These are phyloP conservation scores for Solanum lycopersicoides DNA, from an alignment of 257 asterid genomes.

Conservation along the genomic window DNA sequence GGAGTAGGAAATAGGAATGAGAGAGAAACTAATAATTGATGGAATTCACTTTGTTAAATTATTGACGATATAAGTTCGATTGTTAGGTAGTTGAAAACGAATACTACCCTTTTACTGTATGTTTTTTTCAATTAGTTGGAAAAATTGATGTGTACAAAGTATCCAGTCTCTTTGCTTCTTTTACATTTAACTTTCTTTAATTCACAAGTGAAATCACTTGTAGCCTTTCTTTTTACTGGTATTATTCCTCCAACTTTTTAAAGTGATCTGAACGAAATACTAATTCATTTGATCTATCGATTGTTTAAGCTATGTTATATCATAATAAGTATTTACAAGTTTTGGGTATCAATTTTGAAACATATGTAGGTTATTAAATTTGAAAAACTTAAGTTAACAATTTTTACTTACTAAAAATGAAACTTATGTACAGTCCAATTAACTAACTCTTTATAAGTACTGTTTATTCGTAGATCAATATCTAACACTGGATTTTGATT, in stretches of 20 bases:
- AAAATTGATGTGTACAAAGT: not conserved
- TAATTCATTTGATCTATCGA: not conserved
- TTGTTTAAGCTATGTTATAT: not conserved
- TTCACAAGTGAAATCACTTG: not conserved
- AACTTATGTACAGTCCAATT: too few relatives aligned
- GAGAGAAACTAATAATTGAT: not conserved
- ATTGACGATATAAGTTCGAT: not conserved
- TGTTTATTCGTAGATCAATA: not conserved
- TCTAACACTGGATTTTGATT: not conserved
- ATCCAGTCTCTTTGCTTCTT: not conserved
- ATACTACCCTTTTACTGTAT: not conserved
- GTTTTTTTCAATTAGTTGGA: not conserved
- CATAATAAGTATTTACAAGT: not conserved
- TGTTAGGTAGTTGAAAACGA: not conserved
- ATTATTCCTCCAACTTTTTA: not conserved
- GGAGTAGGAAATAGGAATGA: not conserved
- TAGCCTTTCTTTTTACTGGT: not conserved
- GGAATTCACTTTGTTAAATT: not conserved
- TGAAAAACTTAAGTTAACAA: not conserved
- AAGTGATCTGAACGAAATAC: not conserved
- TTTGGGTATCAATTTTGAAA: not conserved
- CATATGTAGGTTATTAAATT: not conserved
- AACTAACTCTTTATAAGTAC: not conserved
- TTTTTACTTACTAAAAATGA: not conserved
- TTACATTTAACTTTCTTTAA: not conserved